A percentile compares a stretch with the other conserved stretches of the same genome.
Conservation (phyloP, 148 eudicot species). For the Camellia sinensis region DNA sequence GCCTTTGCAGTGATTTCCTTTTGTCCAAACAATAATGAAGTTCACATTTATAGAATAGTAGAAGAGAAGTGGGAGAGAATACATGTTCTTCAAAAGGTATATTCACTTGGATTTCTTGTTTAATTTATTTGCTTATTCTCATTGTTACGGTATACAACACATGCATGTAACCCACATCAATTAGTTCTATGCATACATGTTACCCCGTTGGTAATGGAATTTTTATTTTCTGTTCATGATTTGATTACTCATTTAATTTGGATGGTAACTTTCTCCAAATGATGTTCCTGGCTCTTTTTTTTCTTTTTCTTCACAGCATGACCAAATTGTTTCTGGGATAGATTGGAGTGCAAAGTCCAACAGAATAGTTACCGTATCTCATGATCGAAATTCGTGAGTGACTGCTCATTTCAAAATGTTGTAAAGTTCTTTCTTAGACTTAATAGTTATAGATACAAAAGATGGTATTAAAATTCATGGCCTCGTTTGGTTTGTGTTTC, state of each 20-base stretch:
- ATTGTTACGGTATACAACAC: background rate
- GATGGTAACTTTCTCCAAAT: conserved; percentile 7
- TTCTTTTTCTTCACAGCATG: conserved; percentile 67
- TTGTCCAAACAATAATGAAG: conserved; percentile 92
- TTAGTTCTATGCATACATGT: background rate
- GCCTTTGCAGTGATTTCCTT: conserved; percentile 74
- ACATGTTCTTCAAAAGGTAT: conserved; percentile 86
- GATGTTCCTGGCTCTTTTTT: conserved; percentile 19
- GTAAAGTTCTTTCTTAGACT: background rate
- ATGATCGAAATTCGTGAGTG: conserved; percentile 98
- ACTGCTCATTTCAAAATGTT: conserved; percentile 12
- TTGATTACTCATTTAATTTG: background rate
- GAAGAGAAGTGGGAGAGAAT: conserved; percentile 87
- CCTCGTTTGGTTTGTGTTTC: too few relatives aligned
- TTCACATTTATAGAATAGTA: conserved; percentile 62
- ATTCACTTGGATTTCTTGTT: conserved; percentile 10
- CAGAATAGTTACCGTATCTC: conserved; percentile 91
- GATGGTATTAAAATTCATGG: background rate
- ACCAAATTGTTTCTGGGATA: conserved; percentile 85
- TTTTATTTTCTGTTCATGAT: background rate
- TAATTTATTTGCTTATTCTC: background rate
- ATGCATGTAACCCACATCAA: background rate
- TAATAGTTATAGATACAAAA: background rate
- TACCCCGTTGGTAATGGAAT: background rate
- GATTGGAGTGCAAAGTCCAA: conserved; percentile 86